phyloP scores from a whole-genome alignment of 495 filamentous ascomycete species.

The Penicillium pulvis region DNA sequence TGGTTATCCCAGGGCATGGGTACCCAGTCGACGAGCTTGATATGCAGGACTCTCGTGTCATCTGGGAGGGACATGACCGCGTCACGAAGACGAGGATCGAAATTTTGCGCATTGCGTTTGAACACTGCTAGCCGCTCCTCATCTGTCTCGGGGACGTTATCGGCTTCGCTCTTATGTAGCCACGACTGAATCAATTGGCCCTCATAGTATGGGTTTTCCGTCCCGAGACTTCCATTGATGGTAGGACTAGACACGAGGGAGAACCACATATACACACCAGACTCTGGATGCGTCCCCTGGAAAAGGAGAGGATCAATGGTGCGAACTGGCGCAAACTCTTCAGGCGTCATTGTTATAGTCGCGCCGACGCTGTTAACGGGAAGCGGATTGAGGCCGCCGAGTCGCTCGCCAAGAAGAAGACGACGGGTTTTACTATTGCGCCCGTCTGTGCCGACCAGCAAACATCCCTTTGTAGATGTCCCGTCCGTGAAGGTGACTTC shows the following conservation, averaged over 20 bases:
- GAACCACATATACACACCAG: neutral
- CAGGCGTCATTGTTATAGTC: neutral
- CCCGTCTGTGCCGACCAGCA: neutral
- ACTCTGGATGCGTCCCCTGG: neutral
- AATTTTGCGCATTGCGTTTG: neutral
- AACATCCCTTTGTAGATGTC: neutral
- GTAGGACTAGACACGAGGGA: neutral
- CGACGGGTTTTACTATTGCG: neutral
- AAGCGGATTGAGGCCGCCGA: neutral
- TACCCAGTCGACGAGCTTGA: neutral
- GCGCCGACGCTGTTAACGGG: neutral
- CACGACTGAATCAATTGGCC: neutral
- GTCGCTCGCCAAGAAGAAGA: neutral
- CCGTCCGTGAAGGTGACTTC: neutral
- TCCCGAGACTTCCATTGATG: neutral
- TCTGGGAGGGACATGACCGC: neutral
- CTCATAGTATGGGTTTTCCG: neutral
- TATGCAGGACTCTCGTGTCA: neutral
- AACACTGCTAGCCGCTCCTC: neutral
- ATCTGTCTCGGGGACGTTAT: neutral
- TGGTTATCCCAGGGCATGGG: neutral
- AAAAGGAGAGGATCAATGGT: neutral
- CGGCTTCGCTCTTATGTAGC: neutral
- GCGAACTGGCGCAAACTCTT: neutral
- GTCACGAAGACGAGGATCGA: neutral